Percentiles rank a stretch among this genome's conserved stretches.
phyloP scores from a whole-genome alignment of 257 asterid species.

The Verbena officinalis region DNA sequence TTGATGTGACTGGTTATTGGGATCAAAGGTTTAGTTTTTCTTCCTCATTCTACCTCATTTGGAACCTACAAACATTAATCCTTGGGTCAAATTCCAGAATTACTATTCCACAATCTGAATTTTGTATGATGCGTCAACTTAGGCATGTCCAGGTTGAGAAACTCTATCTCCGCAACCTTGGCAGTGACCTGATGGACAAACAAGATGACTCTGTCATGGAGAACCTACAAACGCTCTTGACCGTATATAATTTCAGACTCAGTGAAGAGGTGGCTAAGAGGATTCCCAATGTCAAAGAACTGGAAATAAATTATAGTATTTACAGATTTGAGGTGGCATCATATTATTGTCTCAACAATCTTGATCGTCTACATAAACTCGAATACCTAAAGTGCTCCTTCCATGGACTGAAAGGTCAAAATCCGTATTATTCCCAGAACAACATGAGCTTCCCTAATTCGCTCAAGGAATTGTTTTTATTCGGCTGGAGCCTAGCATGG shows the following conservation, averaged over 20 bases:
- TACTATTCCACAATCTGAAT: background rate
- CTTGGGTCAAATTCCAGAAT: background rate
- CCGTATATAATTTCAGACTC: no score
- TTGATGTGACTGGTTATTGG: background rate
- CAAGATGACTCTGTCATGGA: no score
- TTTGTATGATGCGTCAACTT: conserved; percentile 16
- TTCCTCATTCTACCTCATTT: background rate
- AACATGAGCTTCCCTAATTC: background rate
- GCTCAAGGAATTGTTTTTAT: background rate
- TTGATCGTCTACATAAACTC: background rate
- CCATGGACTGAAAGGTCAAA: background rate
- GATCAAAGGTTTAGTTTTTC: background rate
- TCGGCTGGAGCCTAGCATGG: background rate
- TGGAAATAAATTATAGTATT: background rate
- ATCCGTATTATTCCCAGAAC: no score
- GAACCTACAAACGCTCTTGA: background rate
- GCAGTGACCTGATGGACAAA: no score
- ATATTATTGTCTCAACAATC: background rate
- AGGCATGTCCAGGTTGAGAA: background rate
- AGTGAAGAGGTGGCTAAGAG: background rate
- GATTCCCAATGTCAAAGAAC: conserved; percentile 15
- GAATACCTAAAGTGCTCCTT: background rate
- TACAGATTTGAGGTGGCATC: no score
- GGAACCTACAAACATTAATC: conserved; percentile 15
- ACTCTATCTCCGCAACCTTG: background rate